Evolutionary conservation across 2,329 filamentous ascomycete species (phyloP), one percentile per base, ranked within the genome.

Genomic region (Dactylonectria macrodidyma): DNA sequence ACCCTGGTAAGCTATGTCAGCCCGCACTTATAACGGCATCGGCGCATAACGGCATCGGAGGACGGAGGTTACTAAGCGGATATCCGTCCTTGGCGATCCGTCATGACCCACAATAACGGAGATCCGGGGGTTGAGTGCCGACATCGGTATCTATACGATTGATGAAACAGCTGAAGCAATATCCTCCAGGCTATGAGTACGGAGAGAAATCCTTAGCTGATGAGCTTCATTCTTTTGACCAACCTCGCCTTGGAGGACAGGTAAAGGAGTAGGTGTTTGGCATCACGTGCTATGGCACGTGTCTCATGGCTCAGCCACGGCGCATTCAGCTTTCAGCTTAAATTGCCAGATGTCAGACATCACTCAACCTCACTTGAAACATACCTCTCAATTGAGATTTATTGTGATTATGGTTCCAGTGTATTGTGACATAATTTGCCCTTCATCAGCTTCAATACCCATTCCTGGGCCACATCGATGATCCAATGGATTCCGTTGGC

Each of bases 401-500:
- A 36, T 36, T 36, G 51, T 6, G 6, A 22, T 33, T n/a, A 38
- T 24, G 19, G 22, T 54, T 22, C n/a, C n/a, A 22, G 5, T 7
- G 19, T 34, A 30, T 7, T 6, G 8, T 22, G 12, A 22, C 10
- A 24, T 36, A 8, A 22, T 16, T 22, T 22, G 50, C 4, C 19
- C n/a, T 54, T 22, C 3, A 36, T 1, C 2, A 24, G 12, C 50
- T 54, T 6, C 12, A 54, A 36, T 11, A 52, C 11, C 9, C 16
- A 2, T 8, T 14, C 12, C 9, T 12, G 9, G 6, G 11, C 33
- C 30, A 34, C 33, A 36, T 54, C 3, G 11, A 38, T 19, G 10
- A 48, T 38, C 56, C 26, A 52, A 76, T 79, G 77, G 77, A 77
- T 58, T 64, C 70, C 50, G 26, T 34, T 50, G 67, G 66, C 33